These are phyloP conservation scores for Auricularia sp. DNA, from an alignment of 768 basidiomycete species.

Conservation along the genomic window DNA sequence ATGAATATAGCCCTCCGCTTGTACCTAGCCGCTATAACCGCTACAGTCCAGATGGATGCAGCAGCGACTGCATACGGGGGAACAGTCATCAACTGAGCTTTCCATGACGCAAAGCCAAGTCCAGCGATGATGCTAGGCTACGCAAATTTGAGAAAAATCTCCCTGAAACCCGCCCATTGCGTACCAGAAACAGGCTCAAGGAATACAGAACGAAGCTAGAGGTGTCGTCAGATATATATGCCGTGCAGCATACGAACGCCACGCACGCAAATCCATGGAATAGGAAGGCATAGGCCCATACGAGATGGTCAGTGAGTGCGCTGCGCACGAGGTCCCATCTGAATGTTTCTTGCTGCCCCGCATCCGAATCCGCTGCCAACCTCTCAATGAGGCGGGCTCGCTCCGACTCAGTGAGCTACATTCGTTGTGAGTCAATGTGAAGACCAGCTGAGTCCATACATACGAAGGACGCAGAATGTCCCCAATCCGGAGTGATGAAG, in stretches of 20 bases:
- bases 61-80: slow-evolving; percentile 44
- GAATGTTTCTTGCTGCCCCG: slow-evolving; percentile 42
- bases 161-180: slow-evolving; percentile 5
- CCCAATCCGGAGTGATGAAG: slow-evolving; percentile 50
- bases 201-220: slow-evolving; percentile 42
- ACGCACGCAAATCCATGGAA: slow-evolving; percentile 46
- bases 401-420: slow-evolving; percentile 44
- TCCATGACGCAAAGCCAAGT: slow-evolving; percentile 49
- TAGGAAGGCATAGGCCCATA: slow-evolving; percentile 49
- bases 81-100: slow-evolving; percentile 50
- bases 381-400: slow-evolving; percentile 38
- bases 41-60: slow-evolving; percentile 30
- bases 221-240: not conserved
- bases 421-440: not conserved
- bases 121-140: slow-evolving; percentile 51
- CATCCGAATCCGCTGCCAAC: slow-evolving; percentile 44
- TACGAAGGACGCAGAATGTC: slow-evolving; percentile 47
- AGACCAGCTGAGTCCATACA: slow-evolving; percentile 10
- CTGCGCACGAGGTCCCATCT: slow-evolving; percentile 47
- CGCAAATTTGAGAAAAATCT: not conserved
- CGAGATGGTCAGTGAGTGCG: slow-evolving; percentile 46
- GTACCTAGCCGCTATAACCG: slow-evolving; percentile 28
- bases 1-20: slow-evolving; percentile 44
- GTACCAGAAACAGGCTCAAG: slow-evolving; percentile 46
- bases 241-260: too few species aligned